These are phyloP conservation scores for Kwoniella botswanensis DNA, from an alignment of 768 basidiomycete genomes.

Conservation along the genomic window DNA sequence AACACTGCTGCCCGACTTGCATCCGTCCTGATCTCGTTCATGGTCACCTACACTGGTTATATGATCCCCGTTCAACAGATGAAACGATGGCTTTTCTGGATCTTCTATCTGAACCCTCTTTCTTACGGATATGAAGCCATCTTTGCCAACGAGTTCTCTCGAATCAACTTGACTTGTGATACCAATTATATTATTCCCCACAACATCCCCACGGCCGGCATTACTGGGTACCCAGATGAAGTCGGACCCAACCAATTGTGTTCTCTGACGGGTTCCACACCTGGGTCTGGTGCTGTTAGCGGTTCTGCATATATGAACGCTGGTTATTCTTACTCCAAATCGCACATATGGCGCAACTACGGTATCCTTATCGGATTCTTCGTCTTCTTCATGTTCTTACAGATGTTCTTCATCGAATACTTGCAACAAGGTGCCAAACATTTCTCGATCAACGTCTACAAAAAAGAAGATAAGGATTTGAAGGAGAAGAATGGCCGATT, in stretches of 20 bases:
- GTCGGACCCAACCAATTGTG: constrained; percentile 69
- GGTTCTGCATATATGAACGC: constrained; percentile 70
- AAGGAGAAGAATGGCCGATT: constrained; percentile 60
- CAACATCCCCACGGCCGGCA: constrained; percentile 40
- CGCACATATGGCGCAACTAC: constrained; percentile 61
- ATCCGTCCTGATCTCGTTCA: constrained; percentile 75
- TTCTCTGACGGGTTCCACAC: constrained; percentile 70
- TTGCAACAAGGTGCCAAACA: constrained; percentile 44
- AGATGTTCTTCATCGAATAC: constrained; percentile 63
- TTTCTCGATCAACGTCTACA: constrained; percentile 66
- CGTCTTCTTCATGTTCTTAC: constrained; percentile 71
- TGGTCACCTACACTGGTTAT: constrained; percentile 60
- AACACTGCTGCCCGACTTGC: constrained; percentile 68
- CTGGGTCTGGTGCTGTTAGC: constrained; percentile 65
- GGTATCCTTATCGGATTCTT: constrained; percentile 74
- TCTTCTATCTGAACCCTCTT: constrained; percentile 75
- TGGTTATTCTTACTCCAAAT: constrained; percentile 58
- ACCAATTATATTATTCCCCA: constrained; percentile 49
- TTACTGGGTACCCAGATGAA: constrained; percentile 48
- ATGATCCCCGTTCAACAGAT: constrained; percentile 54
- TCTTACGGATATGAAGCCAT: constrained; percentile 71
- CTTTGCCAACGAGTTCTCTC: constrained; percentile 57
- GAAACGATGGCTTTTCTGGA: constrained; percentile 72
- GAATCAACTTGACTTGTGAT: constrained; percentile 52
- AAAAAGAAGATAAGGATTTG: constrained; percentile 63